Evolutionary conservation across 148 eudicot genomes (phyloP).

Genomic region (Vaccinium myrtillus): DNA sequence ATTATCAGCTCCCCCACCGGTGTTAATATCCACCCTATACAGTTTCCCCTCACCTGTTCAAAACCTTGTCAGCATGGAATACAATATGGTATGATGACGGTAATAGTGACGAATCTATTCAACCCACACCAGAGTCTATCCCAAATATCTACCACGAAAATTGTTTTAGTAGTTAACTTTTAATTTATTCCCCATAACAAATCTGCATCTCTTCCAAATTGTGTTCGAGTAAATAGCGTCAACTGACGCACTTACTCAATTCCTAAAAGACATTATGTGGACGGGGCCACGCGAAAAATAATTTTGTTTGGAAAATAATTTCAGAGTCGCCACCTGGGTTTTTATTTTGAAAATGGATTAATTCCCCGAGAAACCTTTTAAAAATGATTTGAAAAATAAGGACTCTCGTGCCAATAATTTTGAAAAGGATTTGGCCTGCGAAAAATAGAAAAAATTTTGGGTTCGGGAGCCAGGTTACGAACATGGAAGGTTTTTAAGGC

Average conservation of each 20-base stretch:
- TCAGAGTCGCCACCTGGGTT: too few species aligned
- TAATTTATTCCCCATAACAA: not conserved
- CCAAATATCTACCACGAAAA: not conserved
- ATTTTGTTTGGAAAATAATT: too few species aligned
- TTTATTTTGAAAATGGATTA: too few species aligned
- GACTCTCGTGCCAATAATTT: too few species aligned
- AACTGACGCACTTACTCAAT: not conserved
- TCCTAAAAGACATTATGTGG: not conserved
- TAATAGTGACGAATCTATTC: not conserved
- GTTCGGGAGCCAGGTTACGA: too few species aligned
- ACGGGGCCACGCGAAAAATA: too few species aligned
- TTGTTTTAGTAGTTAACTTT: not conserved
- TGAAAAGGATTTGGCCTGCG: too few species aligned
- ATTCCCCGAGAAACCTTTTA: too few species aligned
- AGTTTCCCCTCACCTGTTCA: conserved; percentile 88
- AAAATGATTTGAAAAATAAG: too few species aligned
- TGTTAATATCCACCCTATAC: conserved; percentile 90
- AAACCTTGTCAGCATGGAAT: not conserved
- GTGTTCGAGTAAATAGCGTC: not conserved
- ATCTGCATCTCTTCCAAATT: not conserved
- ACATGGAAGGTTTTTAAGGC: too few species aligned
- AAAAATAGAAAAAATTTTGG: too few species aligned
- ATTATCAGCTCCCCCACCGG: conserved; percentile 94
- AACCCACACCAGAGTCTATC: not conserved
- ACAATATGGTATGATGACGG: not conserved